These are phyloP conservation scores for Phytophthora nicotianae DNA, from an alignment of 352 stramenopile genomes.

Conservation along the genomic window DNA sequence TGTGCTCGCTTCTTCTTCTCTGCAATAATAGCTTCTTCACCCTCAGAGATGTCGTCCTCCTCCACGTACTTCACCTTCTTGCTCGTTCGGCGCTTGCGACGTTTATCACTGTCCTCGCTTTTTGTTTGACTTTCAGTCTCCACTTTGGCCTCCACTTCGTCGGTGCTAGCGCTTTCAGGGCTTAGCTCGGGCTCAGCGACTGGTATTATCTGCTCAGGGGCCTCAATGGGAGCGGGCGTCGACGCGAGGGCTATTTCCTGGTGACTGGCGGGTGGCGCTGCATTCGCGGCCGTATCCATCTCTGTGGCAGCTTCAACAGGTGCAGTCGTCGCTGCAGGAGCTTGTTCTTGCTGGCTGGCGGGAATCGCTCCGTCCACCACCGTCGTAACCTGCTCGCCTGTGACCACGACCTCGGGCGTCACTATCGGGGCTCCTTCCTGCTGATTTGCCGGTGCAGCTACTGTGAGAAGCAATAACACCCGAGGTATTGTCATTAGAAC, in stretches of 20 bases:
- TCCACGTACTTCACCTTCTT: conserved; percentile 84
- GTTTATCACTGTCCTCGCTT: conserved; percentile 20
- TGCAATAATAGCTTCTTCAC: conserved; percentile 51
- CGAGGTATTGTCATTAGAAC: not conserved
- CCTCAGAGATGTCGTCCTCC: conserved; percentile 73
- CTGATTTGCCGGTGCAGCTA: conserved; percentile 1
- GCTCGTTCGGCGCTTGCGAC: conserved; percentile 47
- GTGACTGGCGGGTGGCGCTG: not conserved
- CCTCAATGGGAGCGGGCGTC: not conserved
- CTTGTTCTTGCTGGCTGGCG: not conserved
- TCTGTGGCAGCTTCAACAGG: not conserved
- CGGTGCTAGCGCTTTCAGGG: conserved; percentile 3
- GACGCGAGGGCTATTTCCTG: not conserved
- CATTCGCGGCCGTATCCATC: not conserved
- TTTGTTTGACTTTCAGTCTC: conserved; percentile 17
- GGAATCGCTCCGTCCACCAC: not conserved
- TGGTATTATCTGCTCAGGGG: conserved; percentile 1
- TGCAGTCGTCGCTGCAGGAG: not conserved
- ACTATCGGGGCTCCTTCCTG: not conserved
- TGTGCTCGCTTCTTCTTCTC: conserved; percentile 79
- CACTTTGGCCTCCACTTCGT: not conserved
- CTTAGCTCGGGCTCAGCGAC: conserved; percentile 13
- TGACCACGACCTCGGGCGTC: not conserved
- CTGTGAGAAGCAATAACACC: conserved; percentile 1
- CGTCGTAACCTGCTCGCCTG: not conserved